A percentile compares a stretch with the other conserved stretches of the same genome.
phyloP scores from a whole-genome alignment of 176 grass and related monocot species.

The Ananas comosus region DNA sequence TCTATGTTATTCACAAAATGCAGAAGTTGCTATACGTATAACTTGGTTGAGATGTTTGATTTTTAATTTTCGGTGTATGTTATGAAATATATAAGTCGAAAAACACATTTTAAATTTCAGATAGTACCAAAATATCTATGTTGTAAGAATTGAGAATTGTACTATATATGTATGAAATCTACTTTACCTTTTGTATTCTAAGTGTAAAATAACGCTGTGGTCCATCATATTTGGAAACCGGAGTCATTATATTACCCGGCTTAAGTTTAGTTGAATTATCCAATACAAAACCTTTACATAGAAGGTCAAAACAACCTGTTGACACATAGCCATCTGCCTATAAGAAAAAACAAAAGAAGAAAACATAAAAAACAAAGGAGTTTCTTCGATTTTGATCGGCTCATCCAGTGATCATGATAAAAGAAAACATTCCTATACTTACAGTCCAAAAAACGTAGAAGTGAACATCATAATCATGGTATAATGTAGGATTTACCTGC shows the following conservation, averaged over 20 bases:
- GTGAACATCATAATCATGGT: background rate
- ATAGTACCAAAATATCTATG: background rate
- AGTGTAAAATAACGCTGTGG: background rate
- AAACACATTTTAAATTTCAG: background rate
- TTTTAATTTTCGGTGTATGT: background rate
- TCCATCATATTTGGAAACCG: background rate
- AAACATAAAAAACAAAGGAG: background rate
- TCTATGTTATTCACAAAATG: no score
- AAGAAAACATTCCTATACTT: background rate
- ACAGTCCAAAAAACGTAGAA: background rate
- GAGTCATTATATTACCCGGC: background rate
- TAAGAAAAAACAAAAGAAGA: background rate
- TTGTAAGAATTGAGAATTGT: background rate
- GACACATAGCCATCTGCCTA: background rate
- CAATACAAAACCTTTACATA: background rate
- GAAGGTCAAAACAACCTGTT: background rate
- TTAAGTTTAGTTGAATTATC: background rate
- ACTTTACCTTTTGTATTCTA: background rate
- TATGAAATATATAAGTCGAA: background rate
- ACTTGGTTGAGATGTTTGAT: background rate
- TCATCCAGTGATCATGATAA: background rate
- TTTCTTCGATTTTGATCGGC: background rate
- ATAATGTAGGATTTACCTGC: background rate
- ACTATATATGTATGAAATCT: background rate
- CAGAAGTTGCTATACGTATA: no score